Evolutionary conservation across 345 rosid species (phyloP), one percentile per base, ranked within the genome.

Genomic region (Citrus glauca): DNA sequence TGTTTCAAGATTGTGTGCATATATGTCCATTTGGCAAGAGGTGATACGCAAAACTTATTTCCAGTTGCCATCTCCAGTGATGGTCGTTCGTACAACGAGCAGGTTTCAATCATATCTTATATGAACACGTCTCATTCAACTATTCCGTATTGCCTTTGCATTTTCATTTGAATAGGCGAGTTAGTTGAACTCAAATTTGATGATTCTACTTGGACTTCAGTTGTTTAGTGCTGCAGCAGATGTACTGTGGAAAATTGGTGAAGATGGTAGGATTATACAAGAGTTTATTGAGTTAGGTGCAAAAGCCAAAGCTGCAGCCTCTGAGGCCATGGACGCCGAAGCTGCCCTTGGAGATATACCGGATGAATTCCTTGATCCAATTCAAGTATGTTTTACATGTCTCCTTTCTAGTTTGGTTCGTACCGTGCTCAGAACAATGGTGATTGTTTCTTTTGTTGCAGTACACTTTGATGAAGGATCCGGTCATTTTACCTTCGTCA

Each of bases 331-430:
- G 97, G 98, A 97, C 63, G 79, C 98, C 71, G 99, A 97, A 89
- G 98, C 93, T 76, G 78, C 90, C 71, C 98, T 97, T 19, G 98
- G 99, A 76, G 99, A 95, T 72, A 89, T 90, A 80, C 99, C 98
- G 1, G 99, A 97, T 27, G 99, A 94, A 84, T 97, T 93, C 89
- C 98, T 97, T n/a, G 99, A 97, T 78, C 99, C 97, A 66, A 92
- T 92, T 80, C 97, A 92, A 81, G 97, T 90, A 89, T 77, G 73
- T 83, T 78, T 68, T 74, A 19, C 22, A 37, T 79, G 63, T 60
- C 64, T 79, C 56, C 42, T 45, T 65, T 68, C 22, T 66, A 64
- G 20, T 72, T 13, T 40, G 3, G 19, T 19, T 35, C 45, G n/a
- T 37, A 7, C 35, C 22, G 4, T 33, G 32, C 22, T 10, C 45